Evolutionary conservation across 495 filamentous ascomycete genomes (phyloP), one percentile per base, ranked within the genome.

Genomic region (Penicillium taxi): DNA sequence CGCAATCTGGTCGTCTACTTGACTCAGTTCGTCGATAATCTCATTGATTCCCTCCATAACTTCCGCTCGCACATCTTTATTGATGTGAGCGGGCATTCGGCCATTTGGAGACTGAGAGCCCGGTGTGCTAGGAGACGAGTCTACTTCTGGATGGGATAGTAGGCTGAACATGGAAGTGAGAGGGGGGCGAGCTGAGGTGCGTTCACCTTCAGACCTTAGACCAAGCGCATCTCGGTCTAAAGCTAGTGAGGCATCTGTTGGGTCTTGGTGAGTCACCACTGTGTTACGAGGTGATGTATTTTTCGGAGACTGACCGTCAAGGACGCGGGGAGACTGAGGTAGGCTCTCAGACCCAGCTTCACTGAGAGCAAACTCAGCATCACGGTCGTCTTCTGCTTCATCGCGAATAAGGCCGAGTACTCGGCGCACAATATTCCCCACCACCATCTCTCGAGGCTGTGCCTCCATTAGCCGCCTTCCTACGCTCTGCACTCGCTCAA

Each of bases 351-450:
- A 63, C 35, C 61, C 56, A 42, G 62, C 53, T 45, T 77, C 67
- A 46, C 74, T 68, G 26, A 72, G 70, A n/a, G 56, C 49, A 28
- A 68, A 69, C 38, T 83, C 83, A 25, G 69, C 81, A 30, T 81
- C 85, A 28, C 81, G 66, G 35, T 87, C 82, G 48, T 90, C 87
- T 33, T 85, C 77, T 22, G 81, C 80, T 51, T 96, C 90, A 52
- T 96, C 90, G 16, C 91, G 78, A 45, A 98, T 87, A 32, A 96
- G 70, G 24, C 86, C 87, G 14, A 98, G 65, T 12, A 96, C 82
- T 38, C 91, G 81, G 36, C 90, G 74, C 20, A 94, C 84, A 48
- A 96, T 83, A 48, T 96, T 98, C 30, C 90, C 90, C 16, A 95
- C 87, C 3, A 84, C 86, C 50, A 93, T 77, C 62, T 96, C 91